Base-by-base conservation (phyloP, 2,329 filamentous ascomycete genomes). In the Colletotrichum sp. region DNA sequence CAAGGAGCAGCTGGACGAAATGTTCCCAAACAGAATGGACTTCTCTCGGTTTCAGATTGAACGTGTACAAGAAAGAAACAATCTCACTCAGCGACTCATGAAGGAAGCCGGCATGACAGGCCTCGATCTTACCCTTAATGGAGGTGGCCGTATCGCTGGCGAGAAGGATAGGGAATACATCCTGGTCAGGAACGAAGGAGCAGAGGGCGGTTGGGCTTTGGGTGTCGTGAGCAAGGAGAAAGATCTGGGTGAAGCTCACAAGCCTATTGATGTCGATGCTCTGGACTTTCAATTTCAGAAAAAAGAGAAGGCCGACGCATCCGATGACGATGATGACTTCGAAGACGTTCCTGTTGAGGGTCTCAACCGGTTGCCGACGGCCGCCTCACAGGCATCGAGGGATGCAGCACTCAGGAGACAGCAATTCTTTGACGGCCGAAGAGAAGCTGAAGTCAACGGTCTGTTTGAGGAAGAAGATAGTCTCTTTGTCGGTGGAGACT, bases 11-110 rank as follows among this genome's bases (percentile, higher is more conserved):
- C 86, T 99, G 16, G 96, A 99, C 79, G 92, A 90, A 62, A 99
- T 99, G 97, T 99, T 99, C 83, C 96, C 97, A 0, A 94, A 99
- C 83, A 92, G 97, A 30, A 98, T 99, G 96, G 97, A 94, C 1
- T 99, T 99, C 82, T 98, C 96, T 2, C 94, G 90, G 77, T 99
- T 99, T 81, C 97, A 99, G 84, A 98, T 99, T 74, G 97, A 99
- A 82, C 90, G 97, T 74, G 98, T 99, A 13, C 92, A 91, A 79
- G 96, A 99, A 86, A 90, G 98, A 66, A 99, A 99, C 81, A 95
- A 98, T 78, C 89, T 99, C 34, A 99, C 98, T 0, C 97, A 99
- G 83, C 91, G 96, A 52, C 87, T 99, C 72, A 99, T 99, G 97
- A 92, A 95, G 80, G 91, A 99, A 80, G 96, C 96, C 80, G 96